phyloP scores from a whole-genome alignment of 768 basidiomycete genomes.

The Mycena albidolilacea region DNA sequence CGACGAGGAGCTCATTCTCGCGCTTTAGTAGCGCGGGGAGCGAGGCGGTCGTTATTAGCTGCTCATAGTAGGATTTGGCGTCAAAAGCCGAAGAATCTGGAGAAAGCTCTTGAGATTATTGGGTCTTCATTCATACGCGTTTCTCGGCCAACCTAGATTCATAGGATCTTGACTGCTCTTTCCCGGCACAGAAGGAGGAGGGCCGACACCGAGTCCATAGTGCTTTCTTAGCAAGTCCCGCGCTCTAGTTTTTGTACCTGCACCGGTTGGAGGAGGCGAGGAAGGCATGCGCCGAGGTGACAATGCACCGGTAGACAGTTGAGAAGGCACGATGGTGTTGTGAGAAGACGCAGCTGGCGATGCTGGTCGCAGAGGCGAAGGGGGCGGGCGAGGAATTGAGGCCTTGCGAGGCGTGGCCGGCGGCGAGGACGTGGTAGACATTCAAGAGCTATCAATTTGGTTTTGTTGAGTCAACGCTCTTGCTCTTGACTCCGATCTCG shows the following conservation, averaged over 20 bases:
- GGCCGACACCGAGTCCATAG: constrained; percentile 87
- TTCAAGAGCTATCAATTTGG: neutral
- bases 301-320: constrained; percentile 36
- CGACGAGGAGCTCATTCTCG: constrained; percentile 86
- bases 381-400: constrained; percentile 51
- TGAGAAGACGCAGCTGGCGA: constrained; percentile 48
- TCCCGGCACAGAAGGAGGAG: constrained; percentile 72
- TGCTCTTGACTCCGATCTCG: neutral
- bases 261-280: constrained; percentile 40
- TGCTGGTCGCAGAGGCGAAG: constrained; percentile 63
- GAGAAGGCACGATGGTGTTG: constrained; percentile 42
- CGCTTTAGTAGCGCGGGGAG: constrained; percentile 80
- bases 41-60: constrained; percentile 86
- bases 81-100: constrained; percentile 88
- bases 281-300: constrained; percentile 49
- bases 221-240: constrained; percentile 87
- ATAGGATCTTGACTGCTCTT: constrained; percentile 76
- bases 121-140: constrained; percentile 11
- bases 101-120: neutral
- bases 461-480: neutral
- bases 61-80: constrained; percentile 87
- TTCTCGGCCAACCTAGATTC: constrained; percentile 74
- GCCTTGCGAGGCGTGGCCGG: constrained; percentile 45
- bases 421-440: constrained; percentile 37
- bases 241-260: constrained; percentile 69